Base-by-base conservation (phyloP, 768 basidiomycete species). In the Amanita polypyramis region DNA sequence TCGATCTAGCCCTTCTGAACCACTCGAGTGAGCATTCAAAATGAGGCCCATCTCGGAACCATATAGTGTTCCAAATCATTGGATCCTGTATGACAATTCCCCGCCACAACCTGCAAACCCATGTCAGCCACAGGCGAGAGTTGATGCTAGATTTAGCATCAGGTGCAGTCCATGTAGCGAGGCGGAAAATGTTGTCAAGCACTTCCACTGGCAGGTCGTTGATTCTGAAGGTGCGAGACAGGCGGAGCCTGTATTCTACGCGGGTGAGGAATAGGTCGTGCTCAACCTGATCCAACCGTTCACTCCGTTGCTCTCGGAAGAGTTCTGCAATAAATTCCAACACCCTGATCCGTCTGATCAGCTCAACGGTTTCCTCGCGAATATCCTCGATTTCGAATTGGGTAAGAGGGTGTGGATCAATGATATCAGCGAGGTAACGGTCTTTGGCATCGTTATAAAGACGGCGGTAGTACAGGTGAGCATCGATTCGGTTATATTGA, bases 191-290 rank as follows among this genome's bases (percentile, higher is more conserved):
- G 50, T 76, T 72, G 62, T 62, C 64, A 51, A 86, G 63, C 47
- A 87, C 77, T 58, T 88, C 85, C 25, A 67, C 59, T 2, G 85
- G 85, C 3, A 86, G 69, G 29, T 78, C 70, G 61, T 74, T 75
- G 52, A 85, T 64, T 37, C 73, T 74, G 60, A 84, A 83, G 29
- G 65, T 63, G 19, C 66, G 61, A 34, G 53, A 55, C 43, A 70
- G 67, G 9, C 53, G 54, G 8, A 60, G 44, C 15, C 56, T 49
- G 44, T 66, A 69, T 15, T 62, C 54, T n/a, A 62, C 38, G 20
- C 66, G 65, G 30, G 66, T 63, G 52, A 65, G 40, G 47, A 65
- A 59, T 12, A 70, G 58, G 7, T 58, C 39, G 20, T 64, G 53
- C 34, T 67, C 61, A 34, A 63, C 53, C 19, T 44, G 36, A 35